phyloP scores from a whole-genome alignment of 2,329 filamentous ascomycete species.

The Botrytis tulipae region DNA sequence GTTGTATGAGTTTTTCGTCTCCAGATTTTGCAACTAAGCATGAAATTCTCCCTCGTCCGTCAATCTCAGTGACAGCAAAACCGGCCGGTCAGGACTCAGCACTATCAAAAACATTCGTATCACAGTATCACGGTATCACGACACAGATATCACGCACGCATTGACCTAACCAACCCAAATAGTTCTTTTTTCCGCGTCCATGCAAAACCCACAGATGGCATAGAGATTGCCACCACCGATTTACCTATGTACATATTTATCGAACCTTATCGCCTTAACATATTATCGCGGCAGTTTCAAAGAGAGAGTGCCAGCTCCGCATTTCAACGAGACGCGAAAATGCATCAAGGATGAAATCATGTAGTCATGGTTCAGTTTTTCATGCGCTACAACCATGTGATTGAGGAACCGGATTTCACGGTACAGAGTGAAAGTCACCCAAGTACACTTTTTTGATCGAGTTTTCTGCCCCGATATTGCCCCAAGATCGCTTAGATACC shows the following conservation, averaged over 20 bases:
- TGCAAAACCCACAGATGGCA: neutral
- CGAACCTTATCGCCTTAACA: neutral
- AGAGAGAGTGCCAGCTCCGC: neutral
- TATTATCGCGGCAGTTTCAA: neutral
- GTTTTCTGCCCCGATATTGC: neutral
- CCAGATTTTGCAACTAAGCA: neutral
- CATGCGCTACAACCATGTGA: neutral
- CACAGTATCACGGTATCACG: slow-evolving; percentile 1
- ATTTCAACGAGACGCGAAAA: neutral
- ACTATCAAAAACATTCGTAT: neutral
- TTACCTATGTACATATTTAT: neutral
- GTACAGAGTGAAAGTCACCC: neutral
- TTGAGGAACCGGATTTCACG: neutral
- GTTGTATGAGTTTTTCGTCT: neutral
- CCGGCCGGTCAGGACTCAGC: neutral
- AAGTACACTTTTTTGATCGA: neutral
- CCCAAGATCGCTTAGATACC: neutral
- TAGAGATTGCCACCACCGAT: neutral
- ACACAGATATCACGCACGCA: neutral
- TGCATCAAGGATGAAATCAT: neutral
- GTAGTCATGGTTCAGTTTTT: neutral
- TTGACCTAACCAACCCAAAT: neutral
- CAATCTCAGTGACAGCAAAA: neutral
- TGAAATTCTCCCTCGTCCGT: neutral
- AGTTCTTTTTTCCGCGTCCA: neutral